Conservation (phyloP, 2,329 filamentous ascomycete species). For the Fusarium nodosum region DNA sequence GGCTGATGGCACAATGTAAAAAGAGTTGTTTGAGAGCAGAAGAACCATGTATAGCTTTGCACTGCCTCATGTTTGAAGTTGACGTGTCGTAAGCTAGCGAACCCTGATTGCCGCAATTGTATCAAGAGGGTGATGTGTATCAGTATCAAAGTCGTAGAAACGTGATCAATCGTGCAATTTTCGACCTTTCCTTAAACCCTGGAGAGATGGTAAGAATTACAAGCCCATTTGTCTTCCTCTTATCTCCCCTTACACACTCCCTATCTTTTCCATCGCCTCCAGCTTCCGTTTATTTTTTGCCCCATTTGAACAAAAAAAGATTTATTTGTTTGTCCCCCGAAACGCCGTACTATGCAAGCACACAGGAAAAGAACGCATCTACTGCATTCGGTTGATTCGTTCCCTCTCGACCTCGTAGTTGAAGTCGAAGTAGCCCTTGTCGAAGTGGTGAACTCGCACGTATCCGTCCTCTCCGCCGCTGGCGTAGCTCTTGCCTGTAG, state of each 20-base stretch:
- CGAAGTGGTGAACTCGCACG: constrained; percentile 97
- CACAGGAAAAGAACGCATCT: constrained; percentile 55
- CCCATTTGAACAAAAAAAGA: constrained; percentile 51
- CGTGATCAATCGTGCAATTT: constrained; percentile 49
- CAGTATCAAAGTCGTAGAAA: constrained; percentile 40
- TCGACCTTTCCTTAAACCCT: constrained; percentile 48
- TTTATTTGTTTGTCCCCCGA: constrained; percentile 50
- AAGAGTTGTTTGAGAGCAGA: constrained; percentile 43
- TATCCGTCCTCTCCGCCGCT: constrained; percentile 98
- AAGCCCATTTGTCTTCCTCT: constrained; percentile 46
- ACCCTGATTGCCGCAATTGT: constrained; percentile 39
- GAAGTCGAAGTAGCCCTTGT: constrained; percentile 99
- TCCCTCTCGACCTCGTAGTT: constrained; percentile 98
- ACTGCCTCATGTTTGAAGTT: constrained; percentile 32
- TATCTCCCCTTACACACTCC: constrained; percentile 39
- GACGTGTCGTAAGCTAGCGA: constrained; percentile 28
- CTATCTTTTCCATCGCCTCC: constrained; percentile 29
- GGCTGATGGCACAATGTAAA: constrained; percentile 24
- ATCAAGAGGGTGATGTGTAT: constrained; percentile 39
- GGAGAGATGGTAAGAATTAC: constrained; percentile 53
- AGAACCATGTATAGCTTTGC: constrained; percentile 42
- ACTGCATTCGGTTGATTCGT: constrained; percentile 64
- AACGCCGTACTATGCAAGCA: constrained; percentile 62
- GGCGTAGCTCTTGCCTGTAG: constrained; percentile 91
- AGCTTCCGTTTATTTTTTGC: constrained; percentile 47